These are phyloP conservation scores for Clonostachys rosea DNA, from an alignment of 2,329 filamentous ascomycete species.

Conservation along the genomic window DNA sequence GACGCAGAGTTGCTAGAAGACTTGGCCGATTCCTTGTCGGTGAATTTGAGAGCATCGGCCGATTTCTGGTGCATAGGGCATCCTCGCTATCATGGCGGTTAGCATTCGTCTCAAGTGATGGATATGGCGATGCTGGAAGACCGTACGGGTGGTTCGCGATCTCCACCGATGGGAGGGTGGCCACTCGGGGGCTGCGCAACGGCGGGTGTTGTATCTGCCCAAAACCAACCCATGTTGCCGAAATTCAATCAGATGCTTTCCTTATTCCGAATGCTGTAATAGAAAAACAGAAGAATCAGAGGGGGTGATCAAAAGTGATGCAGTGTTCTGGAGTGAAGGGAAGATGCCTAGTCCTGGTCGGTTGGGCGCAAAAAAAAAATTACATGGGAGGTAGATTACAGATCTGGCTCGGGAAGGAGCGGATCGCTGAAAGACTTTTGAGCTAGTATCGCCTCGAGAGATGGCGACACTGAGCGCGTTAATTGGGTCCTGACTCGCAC, in stretches of 20 bases:
- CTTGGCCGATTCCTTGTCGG: constrained; percentile 10
- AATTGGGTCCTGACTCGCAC: no score
- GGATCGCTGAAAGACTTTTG: no score
- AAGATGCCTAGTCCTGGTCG: no score
- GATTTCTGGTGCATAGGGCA: constrained; percentile 56
- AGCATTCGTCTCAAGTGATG: constrained; percentile 6
- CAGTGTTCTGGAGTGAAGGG: no score
- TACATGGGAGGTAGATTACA: no score
- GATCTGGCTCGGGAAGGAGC: no score
- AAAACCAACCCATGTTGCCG: constrained; percentile 57
- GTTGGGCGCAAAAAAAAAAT: no score
- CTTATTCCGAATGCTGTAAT: neutral
- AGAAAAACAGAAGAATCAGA: neutral
- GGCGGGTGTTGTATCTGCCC: constrained; percentile 44
- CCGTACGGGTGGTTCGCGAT: constrained; percentile 25
- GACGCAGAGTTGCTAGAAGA: constrained; percentile 9
- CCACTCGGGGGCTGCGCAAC: constrained; percentile 22
- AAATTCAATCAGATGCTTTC: neutral
- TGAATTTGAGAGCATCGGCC: constrained; percentile 37
- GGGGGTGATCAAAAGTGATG: no score
- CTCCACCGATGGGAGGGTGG: constrained; percentile 18
- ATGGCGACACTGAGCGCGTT: no score
- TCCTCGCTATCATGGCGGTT: constrained; percentile 23
- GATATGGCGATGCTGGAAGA: neutral
- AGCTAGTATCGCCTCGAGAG: no score